phyloP scores from a whole-genome alignment of 306 rosid species.

The Benincasa hispida region DNA sequence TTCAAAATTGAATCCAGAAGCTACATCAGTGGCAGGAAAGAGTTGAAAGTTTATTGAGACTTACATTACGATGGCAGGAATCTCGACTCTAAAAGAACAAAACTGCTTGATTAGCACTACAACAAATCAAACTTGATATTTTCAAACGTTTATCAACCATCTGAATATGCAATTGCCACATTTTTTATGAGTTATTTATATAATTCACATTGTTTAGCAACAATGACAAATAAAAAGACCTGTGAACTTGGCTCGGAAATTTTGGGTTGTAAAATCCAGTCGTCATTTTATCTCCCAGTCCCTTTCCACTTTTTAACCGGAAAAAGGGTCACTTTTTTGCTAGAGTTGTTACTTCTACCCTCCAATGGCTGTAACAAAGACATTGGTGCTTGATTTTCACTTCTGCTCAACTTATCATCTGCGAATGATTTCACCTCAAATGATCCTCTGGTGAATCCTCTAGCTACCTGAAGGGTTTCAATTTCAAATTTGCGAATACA shows the following conservation, averaged over 20 bases:
- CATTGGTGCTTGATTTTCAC: conserved; percentile 38
- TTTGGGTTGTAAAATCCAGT: not conserved
- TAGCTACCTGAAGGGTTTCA: conserved; percentile 57
- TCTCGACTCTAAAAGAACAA: not conserved
- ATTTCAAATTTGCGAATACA: not conserved
- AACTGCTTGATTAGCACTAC: not conserved
- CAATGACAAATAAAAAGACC: not conserved
- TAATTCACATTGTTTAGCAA: not conserved
- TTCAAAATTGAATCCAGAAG: not conserved
- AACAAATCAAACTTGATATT: not conserved
- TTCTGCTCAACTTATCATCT: conserved; percentile 42
- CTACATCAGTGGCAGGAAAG: not conserved
- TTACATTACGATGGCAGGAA: not conserved
- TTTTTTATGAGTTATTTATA: not conserved
- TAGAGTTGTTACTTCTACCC: conserved; percentile 24
- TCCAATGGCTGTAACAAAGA: conserved; percentile 47
- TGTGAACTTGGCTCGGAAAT: not conserved
- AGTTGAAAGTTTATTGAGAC: not conserved
- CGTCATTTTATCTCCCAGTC: conserved; percentile 12
- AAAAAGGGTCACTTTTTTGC: conserved; percentile 43
- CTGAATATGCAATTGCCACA: not conserved
- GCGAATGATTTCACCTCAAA: conserved; percentile 60
- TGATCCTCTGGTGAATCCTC: conserved; percentile 81
- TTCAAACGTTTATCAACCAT: not conserved
- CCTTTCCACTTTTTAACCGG: conserved; percentile 62